Percentiles rank a stretch among this genome's conserved stretches.
phyloP scores from a whole-genome alignment of 257 asterid species.

The Rehmannia glutinosa region DNA sequence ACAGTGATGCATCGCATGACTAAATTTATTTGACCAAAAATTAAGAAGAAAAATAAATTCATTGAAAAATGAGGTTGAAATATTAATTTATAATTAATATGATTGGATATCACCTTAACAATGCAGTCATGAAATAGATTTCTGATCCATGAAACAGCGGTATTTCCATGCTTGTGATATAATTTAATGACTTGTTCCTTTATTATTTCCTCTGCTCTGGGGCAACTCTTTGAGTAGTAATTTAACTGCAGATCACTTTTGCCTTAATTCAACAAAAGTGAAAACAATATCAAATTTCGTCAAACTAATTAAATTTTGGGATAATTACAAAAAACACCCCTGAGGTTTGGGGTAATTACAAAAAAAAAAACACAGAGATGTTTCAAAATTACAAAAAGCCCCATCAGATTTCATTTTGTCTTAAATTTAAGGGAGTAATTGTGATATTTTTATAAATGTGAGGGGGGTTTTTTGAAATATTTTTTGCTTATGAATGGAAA shows the following conservation, averaged over 20 bases:
- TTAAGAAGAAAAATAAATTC: neutral
- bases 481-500: too few relatives aligned
- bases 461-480: too few relatives aligned
- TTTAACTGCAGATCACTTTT: constrained; percentile 47
- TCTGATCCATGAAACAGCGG: constrained; percentile 82
- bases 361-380: too few relatives aligned
- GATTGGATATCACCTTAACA: constrained; percentile 45
- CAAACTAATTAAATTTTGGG: too few relatives aligned
- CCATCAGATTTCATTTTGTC: too few relatives aligned
- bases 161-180: constrained; percentile 55
- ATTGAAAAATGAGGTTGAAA: too few relatives aligned
- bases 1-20: constrained; percentile 88
- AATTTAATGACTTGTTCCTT: constrained; percentile 54
- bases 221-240: constrained; percentile 70
- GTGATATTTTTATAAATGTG: too few relatives aligned
- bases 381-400: too few relatives aligned
- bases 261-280: constrained; percentile 10
- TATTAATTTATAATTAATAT: neutral
- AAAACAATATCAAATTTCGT: neutral
- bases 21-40: neutral
- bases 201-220: constrained; percentile 63
- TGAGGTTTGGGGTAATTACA: too few relatives aligned
- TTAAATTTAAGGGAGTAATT: too few relatives aligned
- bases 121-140: constrained; percentile 84
- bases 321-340: too few relatives aligned